Evolutionary conservation across 1,284 basidiomycete genomes (phyloP), one percentile per base, ranked within the genome.

Genomic region (Leccinum subatratum): DNA sequence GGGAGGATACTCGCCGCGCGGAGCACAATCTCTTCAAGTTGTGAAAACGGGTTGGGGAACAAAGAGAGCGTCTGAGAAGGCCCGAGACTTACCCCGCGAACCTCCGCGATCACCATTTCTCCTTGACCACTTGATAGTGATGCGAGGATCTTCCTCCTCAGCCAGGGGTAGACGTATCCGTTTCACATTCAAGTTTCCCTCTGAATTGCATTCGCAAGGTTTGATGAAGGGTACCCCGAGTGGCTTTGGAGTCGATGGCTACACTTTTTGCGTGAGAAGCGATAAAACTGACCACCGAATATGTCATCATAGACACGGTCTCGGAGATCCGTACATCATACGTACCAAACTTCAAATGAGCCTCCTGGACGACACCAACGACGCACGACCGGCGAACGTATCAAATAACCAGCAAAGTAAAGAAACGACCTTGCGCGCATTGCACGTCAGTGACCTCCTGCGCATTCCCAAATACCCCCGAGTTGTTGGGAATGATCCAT

Each of bases 201-300:
- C 79, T 81, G 74, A 98, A 97, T 4, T 94, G 77, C 67, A 91
- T 87, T 61, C 97, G 87, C 12, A 83, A n/a, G n/a, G n/a, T 79
- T 76, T 92, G 85, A 77, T 99, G 96, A 65, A 97, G 84, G 6
- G 85, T 86, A 2, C 93, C 94, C 32, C 96, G 86, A 9, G 85
- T 86, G 32, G 87, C 84, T 78, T 98, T 98, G 25, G 88, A 90
- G 28, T 83, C 77, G 57, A 99, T 94, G 92, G 88, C 91, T 96
- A 77, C 56, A 65, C 34, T 62, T 69, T 64, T 63, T n/a, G 60
- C 62, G 62, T 74, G 42, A 77, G 71, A 67, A 60, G 65, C 64
- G 61, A 70, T 65, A 42, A 64, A 39, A 62, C 64, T 39, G 62
- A 32, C 32, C 58, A 34, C 28, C 30, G 58, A 60, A 34, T 57